These are phyloP conservation scores for Penicillium cataractarum DNA, from an alignment of 495 filamentous ascomycete genomes.

Conservation along the genomic window DNA sequence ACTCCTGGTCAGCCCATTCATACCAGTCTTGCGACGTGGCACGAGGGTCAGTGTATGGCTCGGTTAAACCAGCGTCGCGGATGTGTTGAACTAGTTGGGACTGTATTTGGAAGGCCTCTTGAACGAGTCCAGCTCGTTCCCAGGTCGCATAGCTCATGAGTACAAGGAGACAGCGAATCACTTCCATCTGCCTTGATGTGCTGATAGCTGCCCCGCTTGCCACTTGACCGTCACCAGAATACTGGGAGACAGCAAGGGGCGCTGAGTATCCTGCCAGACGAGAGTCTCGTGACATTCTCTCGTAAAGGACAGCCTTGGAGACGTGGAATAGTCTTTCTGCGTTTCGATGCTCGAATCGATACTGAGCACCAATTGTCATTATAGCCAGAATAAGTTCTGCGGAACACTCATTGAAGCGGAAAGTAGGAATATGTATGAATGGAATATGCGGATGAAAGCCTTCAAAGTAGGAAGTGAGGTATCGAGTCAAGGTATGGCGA, in stretches of 20 bases:
- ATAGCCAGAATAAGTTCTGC: conserved; percentile 39
- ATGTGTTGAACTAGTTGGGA: conserved; percentile 38
- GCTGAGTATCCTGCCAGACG: conserved; percentile 19
- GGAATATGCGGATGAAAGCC: conserved; percentile 44
- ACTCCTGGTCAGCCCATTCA: conserved; percentile 46
- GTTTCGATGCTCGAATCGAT: conserved; percentile 43
- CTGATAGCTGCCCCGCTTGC: conserved; percentile 15
- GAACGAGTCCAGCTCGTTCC: conserved; percentile 42
- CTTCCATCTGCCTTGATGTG: conserved; percentile 36
- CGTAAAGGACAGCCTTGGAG: conserved; percentile 38
- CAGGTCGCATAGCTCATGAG: conserved; percentile 47
- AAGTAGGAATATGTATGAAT: conserved; percentile 41
- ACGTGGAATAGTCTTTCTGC: conserved; percentile 41
- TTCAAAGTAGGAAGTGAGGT: conserved; percentile 43
- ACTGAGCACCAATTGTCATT: conserved; percentile 43
- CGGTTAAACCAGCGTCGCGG: conserved; percentile 37
- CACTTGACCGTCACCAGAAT: conserved; percentile 17
- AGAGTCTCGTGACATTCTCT: conserved; percentile 35
- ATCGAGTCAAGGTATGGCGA: conserved; percentile 43
- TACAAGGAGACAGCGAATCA: conserved; percentile 39
- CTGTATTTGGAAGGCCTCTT: conserved; percentile 42
- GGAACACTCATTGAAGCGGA: conserved; percentile 39
- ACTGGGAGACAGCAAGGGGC: conserved; percentile 18
- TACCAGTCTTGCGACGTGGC: conserved; percentile 36
- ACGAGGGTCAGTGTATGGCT: conserved; percentile 29